Percentiles rank a stretch among this genome's conserved stretches.
Conservation (phyloP, 2,329 filamentous ascomycete genomes). For the Exophiala sp. region DNA sequence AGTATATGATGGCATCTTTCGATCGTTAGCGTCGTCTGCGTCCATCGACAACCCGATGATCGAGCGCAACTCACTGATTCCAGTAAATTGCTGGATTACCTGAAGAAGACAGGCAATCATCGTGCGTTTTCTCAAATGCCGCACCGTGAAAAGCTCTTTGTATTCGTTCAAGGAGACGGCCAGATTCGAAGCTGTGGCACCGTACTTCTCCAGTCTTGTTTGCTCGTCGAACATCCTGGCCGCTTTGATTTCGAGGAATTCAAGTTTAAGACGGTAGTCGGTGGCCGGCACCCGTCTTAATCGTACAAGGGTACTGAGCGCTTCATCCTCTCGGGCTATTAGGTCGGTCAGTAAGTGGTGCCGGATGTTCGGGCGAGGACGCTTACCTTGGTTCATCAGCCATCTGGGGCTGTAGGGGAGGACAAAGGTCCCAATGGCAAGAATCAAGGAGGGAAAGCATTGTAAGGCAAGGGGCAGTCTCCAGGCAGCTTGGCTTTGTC, state of each 20-base stretch:
- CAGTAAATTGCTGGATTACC: constrained; percentile 46
- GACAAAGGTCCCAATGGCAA: constrained; percentile 67
- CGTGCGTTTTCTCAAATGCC: neutral
- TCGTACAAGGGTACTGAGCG: constrained; percentile 57
- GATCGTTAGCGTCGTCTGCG: neutral
- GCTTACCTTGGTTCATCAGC: constrained; percentile 60
- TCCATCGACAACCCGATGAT: neutral
- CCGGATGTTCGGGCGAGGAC: neutral
- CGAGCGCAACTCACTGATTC: constrained; percentile 27
- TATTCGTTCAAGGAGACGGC: neutral
- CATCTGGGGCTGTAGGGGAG: constrained; percentile 78
- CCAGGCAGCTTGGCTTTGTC: constrained; percentile 48
- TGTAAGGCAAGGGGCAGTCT: constrained; percentile 69
- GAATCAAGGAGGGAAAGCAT: constrained; percentile 61
- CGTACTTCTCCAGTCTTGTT: constrained; percentile 58
- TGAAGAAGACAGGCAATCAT: neutral
- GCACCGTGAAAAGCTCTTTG: neutral
- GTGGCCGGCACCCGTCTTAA: constrained; percentile 62
- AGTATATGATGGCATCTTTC: constrained; percentile 6
- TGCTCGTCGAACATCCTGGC: constrained; percentile 76
- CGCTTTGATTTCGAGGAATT: constrained; percentile 77
- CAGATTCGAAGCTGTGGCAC: neutral
- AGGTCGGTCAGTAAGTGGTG: neutral
- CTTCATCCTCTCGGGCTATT: constrained; percentile 62
- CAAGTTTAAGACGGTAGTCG: constrained; percentile 67